Conservation (phyloP, 78 protist genomes). For the Planoprotostelium fungivorum region DNA sequence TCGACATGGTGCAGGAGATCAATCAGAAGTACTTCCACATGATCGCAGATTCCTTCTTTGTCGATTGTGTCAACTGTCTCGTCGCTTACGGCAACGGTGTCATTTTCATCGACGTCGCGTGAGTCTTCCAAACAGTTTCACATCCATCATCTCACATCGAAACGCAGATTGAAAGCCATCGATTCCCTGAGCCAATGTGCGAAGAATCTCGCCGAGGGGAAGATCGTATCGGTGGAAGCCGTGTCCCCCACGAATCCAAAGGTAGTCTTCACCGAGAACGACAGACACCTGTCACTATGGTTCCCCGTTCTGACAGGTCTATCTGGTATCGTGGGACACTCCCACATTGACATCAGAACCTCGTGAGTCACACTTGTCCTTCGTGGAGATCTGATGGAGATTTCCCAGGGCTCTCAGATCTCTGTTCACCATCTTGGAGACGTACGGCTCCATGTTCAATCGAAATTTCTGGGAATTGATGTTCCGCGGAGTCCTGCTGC, state of each 20-base stretch:
- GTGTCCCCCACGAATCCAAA: slow-evolving; percentile 4
- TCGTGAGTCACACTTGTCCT: neutral
- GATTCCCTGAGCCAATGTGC: slow-evolving; percentile 54
- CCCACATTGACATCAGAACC: slow-evolving; percentile 58
- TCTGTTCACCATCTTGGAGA: slow-evolving; percentile 58
- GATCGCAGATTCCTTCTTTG: slow-evolving; percentile 64
- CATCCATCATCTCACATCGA: slow-evolving; percentile 4
- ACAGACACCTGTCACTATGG: slow-evolving; percentile 58
- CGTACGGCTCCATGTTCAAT: slow-evolving; percentile 57
- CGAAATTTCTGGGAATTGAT: slow-evolving; percentile 78
- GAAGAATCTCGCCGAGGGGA: slow-evolving; percentile 56
- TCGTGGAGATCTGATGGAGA: neutral
- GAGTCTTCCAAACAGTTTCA: neutral
- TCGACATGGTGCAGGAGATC: slow-evolving; percentile 52
- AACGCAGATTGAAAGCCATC: slow-evolving; percentile 32
- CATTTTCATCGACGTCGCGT: neutral
- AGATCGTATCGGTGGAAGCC: slow-evolving; percentile 22
- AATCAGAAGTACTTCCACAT: slow-evolving; percentile 31
- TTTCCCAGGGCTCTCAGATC: slow-evolving; percentile 47
- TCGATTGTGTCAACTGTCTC: slow-evolving; percentile 86
- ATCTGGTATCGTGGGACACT: slow-evolving; percentile 44
- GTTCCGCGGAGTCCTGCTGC: slow-evolving; percentile 85
- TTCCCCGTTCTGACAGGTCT: slow-evolving; percentile 71
- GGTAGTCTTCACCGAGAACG: slow-evolving; percentile 40
- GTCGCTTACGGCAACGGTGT: slow-evolving; percentile 70